Conservation (phyloP, 352 stramenopile species). For the Pythium guiyangense region DNA sequence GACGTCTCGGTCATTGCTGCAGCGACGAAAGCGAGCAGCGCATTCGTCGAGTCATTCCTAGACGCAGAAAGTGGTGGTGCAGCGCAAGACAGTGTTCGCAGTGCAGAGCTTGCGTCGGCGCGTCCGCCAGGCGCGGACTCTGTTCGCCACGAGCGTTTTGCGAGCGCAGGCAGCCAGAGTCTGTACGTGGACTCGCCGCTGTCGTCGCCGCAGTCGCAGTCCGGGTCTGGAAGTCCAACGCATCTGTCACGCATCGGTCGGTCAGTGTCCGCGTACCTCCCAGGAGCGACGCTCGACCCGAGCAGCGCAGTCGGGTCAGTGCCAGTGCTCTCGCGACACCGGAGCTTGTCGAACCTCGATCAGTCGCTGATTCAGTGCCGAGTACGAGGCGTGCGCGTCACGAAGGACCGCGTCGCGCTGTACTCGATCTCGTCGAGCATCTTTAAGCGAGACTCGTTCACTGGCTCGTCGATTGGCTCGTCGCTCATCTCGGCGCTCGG, state of each 20-base stretch:
- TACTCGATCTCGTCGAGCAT: conserved; percentile 56
- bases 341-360: background rate
- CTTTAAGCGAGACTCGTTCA: conserved; percentile 10
- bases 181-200: background rate
- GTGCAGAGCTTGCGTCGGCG: background rate
- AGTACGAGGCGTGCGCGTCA: conserved; percentile 50
- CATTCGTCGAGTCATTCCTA: conserved; percentile 7
- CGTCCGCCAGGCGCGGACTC: too few species aligned
- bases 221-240: background rate
- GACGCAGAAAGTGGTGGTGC: background rate
- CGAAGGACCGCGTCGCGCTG: conserved; percentile 39
- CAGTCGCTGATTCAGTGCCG: conserved; percentile 33
- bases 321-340: background rate
- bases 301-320: background rate
- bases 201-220: background rate
- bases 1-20: background rate
- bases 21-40: background rate
- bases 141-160: background rate
- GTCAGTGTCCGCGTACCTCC: conserved; percentile 7
- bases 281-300: background rate
- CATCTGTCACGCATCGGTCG: conserved; percentile 11
- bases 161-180: background rate
- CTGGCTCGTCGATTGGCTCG: conserved; percentile 2
- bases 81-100: conserved; percentile 3
- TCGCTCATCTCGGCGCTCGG: conserved; percentile 8